These are phyloP conservation scores for Vaucheria bursata DNA, from an alignment of 352 stramenopile genomes.

Conservation along the genomic window DNA sequence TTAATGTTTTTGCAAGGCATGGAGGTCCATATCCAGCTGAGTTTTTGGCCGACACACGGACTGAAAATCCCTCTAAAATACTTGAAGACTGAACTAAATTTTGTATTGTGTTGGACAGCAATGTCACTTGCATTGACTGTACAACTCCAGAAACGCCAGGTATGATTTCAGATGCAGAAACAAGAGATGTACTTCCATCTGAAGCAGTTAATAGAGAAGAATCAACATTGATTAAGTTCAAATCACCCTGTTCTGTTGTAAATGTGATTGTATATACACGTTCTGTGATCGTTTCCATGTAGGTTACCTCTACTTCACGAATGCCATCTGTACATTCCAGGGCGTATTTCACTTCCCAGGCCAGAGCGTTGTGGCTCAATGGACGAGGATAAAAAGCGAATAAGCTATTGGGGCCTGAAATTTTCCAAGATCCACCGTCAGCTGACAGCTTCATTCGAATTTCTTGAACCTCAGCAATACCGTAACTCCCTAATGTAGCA, in stretches of 20 bases:
- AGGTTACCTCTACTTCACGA: conserved; percentile 66
- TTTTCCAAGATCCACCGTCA: conserved; percentile 67
- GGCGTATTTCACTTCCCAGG: conserved; percentile 62
- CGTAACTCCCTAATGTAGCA: conserved; percentile 51
- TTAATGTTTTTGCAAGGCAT: conserved; percentile 52
- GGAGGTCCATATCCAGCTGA: conserved; percentile 49
- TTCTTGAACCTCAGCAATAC: conserved; percentile 58
- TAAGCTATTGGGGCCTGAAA: background rate
- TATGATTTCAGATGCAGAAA: background rate
- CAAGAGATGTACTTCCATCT: conserved; percentile 3
- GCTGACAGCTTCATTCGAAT: conserved; percentile 68
- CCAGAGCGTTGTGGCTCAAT: conserved; percentile 47
- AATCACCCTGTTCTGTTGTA: conserved; percentile 8
- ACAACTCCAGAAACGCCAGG: background rate
- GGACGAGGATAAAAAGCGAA: conserved; percentile 30
- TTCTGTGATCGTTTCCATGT: conserved; percentile 14
- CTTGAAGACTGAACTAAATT: conserved; percentile 52
- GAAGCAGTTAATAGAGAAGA: conserved; percentile 16
- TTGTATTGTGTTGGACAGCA: conserved; percentile 46
- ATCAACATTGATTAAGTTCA: conserved; percentile 28
- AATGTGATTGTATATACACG: conserved; percentile 20
- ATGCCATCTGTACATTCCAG: conserved; percentile 64
- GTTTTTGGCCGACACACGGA: conserved; percentile 58
- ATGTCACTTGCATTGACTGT: no score
- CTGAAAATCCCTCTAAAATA: conserved; percentile 54